Base-by-base conservation (phyloP, 208 protist species). In the Leptomonas pyrrhocoris region DNA sequence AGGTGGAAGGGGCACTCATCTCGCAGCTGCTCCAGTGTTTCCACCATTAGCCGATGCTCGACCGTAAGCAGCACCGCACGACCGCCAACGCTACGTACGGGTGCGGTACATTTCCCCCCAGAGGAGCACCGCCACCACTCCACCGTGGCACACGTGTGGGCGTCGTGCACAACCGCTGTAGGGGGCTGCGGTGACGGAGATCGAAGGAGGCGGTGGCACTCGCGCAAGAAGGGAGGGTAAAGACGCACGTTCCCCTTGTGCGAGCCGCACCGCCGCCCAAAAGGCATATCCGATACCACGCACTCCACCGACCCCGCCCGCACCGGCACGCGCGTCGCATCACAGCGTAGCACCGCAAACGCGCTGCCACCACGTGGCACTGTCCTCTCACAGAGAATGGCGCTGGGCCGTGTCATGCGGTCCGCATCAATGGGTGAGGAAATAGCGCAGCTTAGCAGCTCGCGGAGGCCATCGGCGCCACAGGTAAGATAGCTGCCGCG, bases 261-360 rank as follows among this genome's bases (percentile, higher is more conserved):
- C 18, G 42, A 88, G 34, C 81, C 86, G 66, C 86, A 92, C 7
- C 83, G 77, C 18, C 76, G 57, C 8, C 86, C 86, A 75, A 92
- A 92, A 0, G 86, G 86, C 70, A 92, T 75, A 55, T 92, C 86
- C 15, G 83, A 88, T 1, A 92, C 51, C 2, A 92, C 63, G 65
- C 78, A 72, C 63, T 92, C 83, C 19, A 92, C 72, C 16, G 70
- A 69, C 21, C 61, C 54, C 27, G n/a, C 21, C 23, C 76, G 65
- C 18, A 85, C 38, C n/a, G 83, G 86, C 30, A 89, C 15, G 2
- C 53, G 50, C 16, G 55, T 66, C n/a, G 75, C 81, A 40, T 89
- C 78, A n/a, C 60, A 67, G n/a, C 66, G 74, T n/a, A 88, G 34
- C 12, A 31, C 42, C 0, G 58, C 13, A 40, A 60, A 55, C 16